phyloP scores from a whole-genome alignment of 1,284 basidiomycete species.

The Cryptococcus depauperatus region DNA sequence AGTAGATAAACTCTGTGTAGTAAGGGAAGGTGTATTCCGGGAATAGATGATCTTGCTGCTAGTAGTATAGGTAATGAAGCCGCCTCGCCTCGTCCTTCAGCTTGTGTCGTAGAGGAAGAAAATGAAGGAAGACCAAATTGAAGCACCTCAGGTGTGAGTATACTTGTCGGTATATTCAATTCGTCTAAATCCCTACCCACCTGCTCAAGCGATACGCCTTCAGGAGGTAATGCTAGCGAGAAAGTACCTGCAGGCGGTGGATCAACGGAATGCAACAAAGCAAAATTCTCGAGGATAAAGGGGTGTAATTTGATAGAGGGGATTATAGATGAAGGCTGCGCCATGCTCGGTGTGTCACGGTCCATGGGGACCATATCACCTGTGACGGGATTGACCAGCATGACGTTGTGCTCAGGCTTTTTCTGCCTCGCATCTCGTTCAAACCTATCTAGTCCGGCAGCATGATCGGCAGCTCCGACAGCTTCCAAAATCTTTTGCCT shows the following conservation, averaged over 20 bases:
- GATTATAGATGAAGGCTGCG: not conserved
- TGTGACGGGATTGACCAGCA: slow-evolving; percentile 13
- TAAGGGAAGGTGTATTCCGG: slow-evolving; percentile 25
- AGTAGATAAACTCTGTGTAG: slow-evolving; percentile 30
- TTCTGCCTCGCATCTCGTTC: not conserved
- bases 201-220: slow-evolving; percentile 14
- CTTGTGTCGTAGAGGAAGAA: not conserved
- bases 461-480: not conserved
- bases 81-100: not conserved
- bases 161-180: slow-evolving; percentile 14
- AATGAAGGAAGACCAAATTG: slow-evolving; percentile 4
- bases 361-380: slow-evolving; percentile 13
- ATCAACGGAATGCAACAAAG: slow-evolving; percentile 20
- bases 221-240: slow-evolving; percentile 23
- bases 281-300: slow-evolving; percentile 21
- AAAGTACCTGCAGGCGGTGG: slow-evolving; percentile 23
- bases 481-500: slow-evolving; percentile 12
- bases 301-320: not conserved
- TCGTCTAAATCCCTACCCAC: slow-evolving; percentile 13
- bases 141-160: slow-evolving; percentile 21
- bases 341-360: not conserved
- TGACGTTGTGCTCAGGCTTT: slow-evolving; percentile 19
- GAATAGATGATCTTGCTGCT: slow-evolving; percentile 17
- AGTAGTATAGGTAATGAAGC: slow-evolving; percentile 14
- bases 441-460: no score